Percentiles rank a stretch among this genome's conserved stretches.
Evolutionary conservation across 371 early-diverging fungal genomes (phyloP).

Genomic region (Mucor plumbeus): DNA sequence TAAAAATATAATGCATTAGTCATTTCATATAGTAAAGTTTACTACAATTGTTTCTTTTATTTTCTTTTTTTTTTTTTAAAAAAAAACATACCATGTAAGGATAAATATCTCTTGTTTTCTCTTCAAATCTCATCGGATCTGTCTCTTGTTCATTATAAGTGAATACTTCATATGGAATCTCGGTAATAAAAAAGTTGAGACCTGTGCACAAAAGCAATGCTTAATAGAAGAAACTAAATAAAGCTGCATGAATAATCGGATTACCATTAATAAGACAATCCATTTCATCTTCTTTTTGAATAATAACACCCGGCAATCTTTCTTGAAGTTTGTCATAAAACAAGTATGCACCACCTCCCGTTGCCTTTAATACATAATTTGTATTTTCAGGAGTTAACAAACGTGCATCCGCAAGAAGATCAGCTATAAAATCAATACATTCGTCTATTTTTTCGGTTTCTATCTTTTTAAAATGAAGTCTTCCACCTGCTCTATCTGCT

Average conservation of each 20-base stretch:
- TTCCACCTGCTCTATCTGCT: slow-evolving; percentile 72
- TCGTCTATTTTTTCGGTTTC: slow-evolving; percentile 92
- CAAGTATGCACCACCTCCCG: slow-evolving; percentile 87
- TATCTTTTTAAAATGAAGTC: slow-evolving; percentile 92
- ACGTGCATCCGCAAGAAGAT: slow-evolving; percentile 65
- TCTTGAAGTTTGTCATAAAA: slow-evolving; percentile 65
- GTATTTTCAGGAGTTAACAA: slow-evolving; percentile 34
- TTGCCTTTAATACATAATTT: slow-evolving; percentile 70
- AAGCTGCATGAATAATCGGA: no score
- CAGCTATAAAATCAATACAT: slow-evolving; percentile 84
- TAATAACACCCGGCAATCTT: slow-evolving; percentile 60
- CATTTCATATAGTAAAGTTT: background rate
- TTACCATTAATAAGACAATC: slow-evolving; percentile 81
- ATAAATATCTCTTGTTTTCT: slow-evolving; percentile 71
- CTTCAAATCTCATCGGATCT: slow-evolving; percentile 85
- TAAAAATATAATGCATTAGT: slow-evolving; percentile 21
- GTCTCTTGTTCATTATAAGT: slow-evolving; percentile 73
- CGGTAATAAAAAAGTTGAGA: slow-evolving; percentile 89
- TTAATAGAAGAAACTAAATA: no score
- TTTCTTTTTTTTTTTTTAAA: no score
- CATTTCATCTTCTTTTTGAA: slow-evolving; percentile 89
- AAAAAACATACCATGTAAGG: slow-evolving; percentile 73
- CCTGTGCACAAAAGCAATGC: slow-evolving; percentile 43
- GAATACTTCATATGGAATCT: slow-evolving; percentile 96
- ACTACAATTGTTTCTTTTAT: background rate